phyloP scores from a whole-genome alignment of 805 yeast genomes.

The Candida silvicultrix region DNA sequence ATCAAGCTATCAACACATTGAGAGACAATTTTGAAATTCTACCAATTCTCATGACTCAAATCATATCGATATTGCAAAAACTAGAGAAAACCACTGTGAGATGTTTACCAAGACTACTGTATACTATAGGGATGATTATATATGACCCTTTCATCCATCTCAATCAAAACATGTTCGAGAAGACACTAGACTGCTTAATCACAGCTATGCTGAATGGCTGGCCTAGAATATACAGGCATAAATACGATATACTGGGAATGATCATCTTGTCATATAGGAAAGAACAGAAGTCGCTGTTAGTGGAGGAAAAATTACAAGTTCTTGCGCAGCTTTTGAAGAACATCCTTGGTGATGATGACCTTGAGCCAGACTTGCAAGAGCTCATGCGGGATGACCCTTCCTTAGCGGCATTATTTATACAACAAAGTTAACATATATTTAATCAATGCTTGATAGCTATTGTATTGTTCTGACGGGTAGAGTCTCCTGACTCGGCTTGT shows the following conservation, averaged over 20 bases:
- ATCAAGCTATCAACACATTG: constrained; percentile 12
- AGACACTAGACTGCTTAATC: constrained; percentile 8
- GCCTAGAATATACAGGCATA: constrained; percentile 14
- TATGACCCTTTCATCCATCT: constrained; percentile 18
- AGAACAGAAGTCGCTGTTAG: constrained; percentile 2
- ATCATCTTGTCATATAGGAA: constrained; percentile 9
- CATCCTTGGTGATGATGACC: constrained; percentile 2
- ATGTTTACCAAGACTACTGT: constrained; percentile 16
- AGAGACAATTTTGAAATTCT: constrained; percentile 15
- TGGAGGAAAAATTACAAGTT: neutral
- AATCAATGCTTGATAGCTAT: too few species aligned
- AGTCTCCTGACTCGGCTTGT: too few species aligned
- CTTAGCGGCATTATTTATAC: neutral
- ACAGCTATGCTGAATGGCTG: constrained; percentile 15
- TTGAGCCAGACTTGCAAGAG: neutral
- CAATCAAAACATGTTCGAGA: constrained; percentile 6
- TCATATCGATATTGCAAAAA: constrained; percentile 2
- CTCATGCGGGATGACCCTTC: neutral
- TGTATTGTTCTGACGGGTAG: too few species aligned
- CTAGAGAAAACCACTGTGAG: constrained; percentile 6
- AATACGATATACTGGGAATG: constrained; percentile 18
- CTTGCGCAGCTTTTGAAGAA: constrained; percentile 3
- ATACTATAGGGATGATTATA: constrained; percentile 14
- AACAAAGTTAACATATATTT: too few species aligned
- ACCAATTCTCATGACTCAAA: constrained; percentile 6